phyloP scores from a whole-genome alignment of 129 eudicot species.

The Heracleum sosnowskyi region DNA sequence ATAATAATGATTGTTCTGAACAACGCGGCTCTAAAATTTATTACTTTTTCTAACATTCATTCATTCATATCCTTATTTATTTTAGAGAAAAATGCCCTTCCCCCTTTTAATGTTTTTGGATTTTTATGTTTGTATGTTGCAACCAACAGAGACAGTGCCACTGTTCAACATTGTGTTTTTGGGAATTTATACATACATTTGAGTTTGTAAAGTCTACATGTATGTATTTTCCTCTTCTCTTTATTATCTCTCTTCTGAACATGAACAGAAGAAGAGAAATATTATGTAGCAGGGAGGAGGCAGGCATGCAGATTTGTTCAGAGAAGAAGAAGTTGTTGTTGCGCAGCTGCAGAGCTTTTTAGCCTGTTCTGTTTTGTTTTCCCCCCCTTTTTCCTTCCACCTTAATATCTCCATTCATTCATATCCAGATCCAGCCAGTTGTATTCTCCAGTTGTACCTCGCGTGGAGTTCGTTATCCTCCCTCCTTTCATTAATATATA shows the following conservation, averaged over 20 bases:
- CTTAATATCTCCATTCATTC: neutral
- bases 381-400: neutral
- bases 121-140: constrained; percentile 1
- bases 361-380: neutral
- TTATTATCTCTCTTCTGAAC: neutral
- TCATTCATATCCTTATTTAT: neutral
- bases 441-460: constrained; percentile 3
- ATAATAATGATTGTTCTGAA: constrained; percentile 1
- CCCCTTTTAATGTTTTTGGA: neutral
- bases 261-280: neutral
- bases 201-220: neutral
- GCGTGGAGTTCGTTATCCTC: neutral
- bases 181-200: neutral
- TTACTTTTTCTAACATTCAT: constrained; percentile 3
- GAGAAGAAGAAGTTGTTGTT: constrained; percentile 3
- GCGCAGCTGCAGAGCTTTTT: constrained; percentile 5
- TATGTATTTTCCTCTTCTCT: neutral
- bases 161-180: neutral
- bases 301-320: constrained; percentile 13
- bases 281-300: neutral
- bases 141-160: neutral
- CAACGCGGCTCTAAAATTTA: constrained; percentile 8
- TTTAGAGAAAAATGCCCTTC: neutral
- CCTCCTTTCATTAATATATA: constrained; percentile 1
- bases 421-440: neutral